Percentiles rank a stretch among this genome's conserved stretches.
Evolutionary conservation across 345 rosid genomes (phyloP).

Genomic region (Reutealis trisperma): DNA sequence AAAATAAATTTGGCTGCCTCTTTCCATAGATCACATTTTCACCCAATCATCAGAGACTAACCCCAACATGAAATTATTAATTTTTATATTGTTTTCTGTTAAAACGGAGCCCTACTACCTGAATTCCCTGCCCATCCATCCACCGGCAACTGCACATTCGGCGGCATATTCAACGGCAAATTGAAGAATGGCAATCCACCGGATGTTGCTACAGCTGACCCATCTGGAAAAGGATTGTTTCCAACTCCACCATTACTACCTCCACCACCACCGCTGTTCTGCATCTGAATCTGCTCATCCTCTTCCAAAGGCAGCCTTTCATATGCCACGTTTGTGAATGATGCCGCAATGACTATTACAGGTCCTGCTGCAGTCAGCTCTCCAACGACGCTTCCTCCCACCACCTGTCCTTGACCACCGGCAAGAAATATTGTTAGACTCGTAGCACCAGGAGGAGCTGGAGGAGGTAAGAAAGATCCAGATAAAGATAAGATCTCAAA

Average conservation of each 20-base stretch:
- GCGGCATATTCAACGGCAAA: constrained; percentile 74
- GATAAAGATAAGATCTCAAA: constrained; percentile 90
- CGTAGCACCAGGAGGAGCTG: constrained; percentile 96
- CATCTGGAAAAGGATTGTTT: constrained; percentile 47
- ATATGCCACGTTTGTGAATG: constrained; percentile 90
- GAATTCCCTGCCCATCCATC: constrained; percentile 82
- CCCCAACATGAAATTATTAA: neutral
- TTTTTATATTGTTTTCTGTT: constrained; percentile 8
- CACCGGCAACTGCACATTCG: constrained; percentile 67
- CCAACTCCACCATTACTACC: constrained; percentile 41
- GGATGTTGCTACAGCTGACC: constrained; percentile 28
- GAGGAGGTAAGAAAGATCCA: constrained; percentile 92
- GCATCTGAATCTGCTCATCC: constrained; percentile 75
- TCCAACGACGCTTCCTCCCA: constrained; percentile 93
- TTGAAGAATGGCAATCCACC: constrained; percentile 90
- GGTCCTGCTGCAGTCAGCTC: constrained; percentile 93
- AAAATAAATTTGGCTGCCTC: neutral
- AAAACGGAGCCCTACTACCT: constrained; percentile 67
- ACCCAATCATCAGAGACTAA: constrained; percentile 6
- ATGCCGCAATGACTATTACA: constrained; percentile 86
- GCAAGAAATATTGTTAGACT: constrained; percentile 81
- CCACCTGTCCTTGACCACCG: constrained; percentile 92
- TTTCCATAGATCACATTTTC: constrained; percentile 1
- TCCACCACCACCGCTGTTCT: constrained; percentile 44
- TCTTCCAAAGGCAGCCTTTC: constrained; percentile 92